These are phyloP conservation scores for Quercus aquifolioides DNA, from an alignment of 306 rosid genomes.

Conservation along the genomic window DNA sequence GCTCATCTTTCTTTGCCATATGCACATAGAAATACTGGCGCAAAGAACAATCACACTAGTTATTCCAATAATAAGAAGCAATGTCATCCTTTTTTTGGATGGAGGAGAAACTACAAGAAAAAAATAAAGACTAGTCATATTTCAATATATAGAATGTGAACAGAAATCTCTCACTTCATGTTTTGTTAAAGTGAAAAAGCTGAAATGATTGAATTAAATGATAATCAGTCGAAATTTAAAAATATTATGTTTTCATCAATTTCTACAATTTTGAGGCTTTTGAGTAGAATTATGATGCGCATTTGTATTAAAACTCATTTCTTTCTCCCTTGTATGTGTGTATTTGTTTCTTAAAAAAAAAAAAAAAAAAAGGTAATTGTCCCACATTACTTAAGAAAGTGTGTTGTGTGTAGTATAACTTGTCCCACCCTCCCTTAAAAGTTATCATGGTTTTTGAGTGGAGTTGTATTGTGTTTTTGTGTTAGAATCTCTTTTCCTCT, in stretches of 20 bases:
- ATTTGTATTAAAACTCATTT: too few relatives aligned
- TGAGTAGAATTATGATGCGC: too few relatives aligned
- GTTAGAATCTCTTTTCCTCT: rapidly evolving
- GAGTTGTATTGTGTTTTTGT: too few relatives aligned
- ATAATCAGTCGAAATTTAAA: not conserved
- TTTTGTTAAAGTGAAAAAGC: too few relatives aligned
- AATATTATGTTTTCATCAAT: not conserved
- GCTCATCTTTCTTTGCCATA: constrained; percentile 8
- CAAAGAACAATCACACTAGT: constrained; percentile 1
- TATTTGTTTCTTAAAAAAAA: too few relatives aligned
- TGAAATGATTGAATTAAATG: not conserved
- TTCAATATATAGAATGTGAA: not conserved
- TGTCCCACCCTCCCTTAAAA: rapidly evolving
- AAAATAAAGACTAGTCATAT: not conserved
- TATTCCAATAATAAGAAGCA: not conserved
- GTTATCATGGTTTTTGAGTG: too few relatives aligned
- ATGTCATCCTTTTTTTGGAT: not conserved
- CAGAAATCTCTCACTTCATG: too few relatives aligned
- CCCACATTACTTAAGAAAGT: rapidly evolving
- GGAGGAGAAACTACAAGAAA: not conserved
- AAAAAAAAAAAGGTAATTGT: too few relatives aligned
- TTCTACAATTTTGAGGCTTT: too few relatives aligned
- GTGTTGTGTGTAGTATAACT: too few relatives aligned
- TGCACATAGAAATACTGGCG: not conserved
- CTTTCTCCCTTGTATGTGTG: too few relatives aligned